Evolutionary conservation across 2,329 filamentous ascomycete species (phyloP), one percentile per base, ranked within the genome.

Genomic region (Colletotrichum destructivum): DNA sequence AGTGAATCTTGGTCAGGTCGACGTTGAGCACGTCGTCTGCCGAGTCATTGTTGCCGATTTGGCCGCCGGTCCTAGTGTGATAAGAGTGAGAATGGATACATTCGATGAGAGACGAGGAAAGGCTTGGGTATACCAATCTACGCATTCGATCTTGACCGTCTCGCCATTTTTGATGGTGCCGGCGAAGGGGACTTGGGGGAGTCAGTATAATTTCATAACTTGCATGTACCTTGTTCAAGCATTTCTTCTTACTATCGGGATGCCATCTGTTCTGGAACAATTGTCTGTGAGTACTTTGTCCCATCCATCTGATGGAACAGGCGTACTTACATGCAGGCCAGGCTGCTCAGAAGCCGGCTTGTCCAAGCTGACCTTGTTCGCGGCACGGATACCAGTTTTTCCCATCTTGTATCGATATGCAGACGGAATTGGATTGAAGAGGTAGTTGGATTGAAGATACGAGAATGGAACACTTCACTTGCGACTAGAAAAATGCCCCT

Each of bases 81-180:
- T 57, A 70, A 62, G 62, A n/a, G 56, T 13, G 12, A 55, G 52
- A 15, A 3, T 78, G 79, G 0, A 12, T 16, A 26, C 23, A 11
- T 38, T n/a, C 21, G 9, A 9, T 9, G n/a, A 11, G n/a, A 47
- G 23, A 18, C 6, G 12, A 35, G 15, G 44, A 82, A 84, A 78
- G 49, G 23, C 2, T 35, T 11, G 21, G 38, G 9, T 11, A 9
- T 76, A 81, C 91, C 94, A 97, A 83, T 97, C 94, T 9, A 96
- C 86, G 78, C 95, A 98, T 85, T 98, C 94, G 75, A 98, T 97
- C 82, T 97, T 97, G 75, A 98, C 95, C 0, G 93, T 93, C 83
- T 98, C 95, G 40, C 92, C 92, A 78, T 95, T 91, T 76, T 93
- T 91, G 77, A 98, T 94, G 1, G 88, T 90, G 42, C 87, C 93